These are phyloP conservation scores for Exophiala phaeomuriformis DNA, from an alignment of 2,329 filamentous ascomycete genomes.

Conservation along the genomic window DNA sequence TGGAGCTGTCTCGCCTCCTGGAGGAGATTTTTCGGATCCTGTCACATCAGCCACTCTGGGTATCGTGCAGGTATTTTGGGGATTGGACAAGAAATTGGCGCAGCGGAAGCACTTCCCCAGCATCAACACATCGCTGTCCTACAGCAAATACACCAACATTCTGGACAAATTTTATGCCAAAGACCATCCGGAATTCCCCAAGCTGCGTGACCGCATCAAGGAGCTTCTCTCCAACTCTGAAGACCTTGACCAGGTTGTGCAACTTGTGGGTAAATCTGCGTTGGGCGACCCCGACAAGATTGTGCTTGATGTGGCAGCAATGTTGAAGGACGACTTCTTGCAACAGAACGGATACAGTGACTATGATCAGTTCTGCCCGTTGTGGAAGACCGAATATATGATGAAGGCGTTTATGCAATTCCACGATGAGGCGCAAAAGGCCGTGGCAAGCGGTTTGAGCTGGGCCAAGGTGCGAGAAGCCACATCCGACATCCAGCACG, in stretches of 20 bases:
- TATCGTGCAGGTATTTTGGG: conserved; percentile 99
- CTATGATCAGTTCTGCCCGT: conserved; percentile 97
- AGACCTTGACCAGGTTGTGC: conserved; percentile 96
- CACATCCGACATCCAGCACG: conserved; percentile 75
- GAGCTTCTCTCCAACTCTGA: conserved; percentile 91
- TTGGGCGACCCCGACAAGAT: conserved; percentile 97
- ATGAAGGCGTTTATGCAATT: conserved; percentile 99
- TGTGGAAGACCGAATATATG: conserved; percentile 99
- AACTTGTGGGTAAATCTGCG: conserved; percentile 95
- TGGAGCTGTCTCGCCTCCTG: conserved; percentile 90
- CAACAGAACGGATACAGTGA: conserved; percentile 99
- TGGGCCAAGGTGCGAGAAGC: conserved; percentile 92
- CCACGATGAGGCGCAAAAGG: conserved; percentile 96
- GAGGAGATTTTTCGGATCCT: conserved; percentile 98
- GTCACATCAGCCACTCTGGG: conserved; percentile 87
- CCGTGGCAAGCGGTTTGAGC: conserved; percentile 77
- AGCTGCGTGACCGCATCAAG: conserved; percentile 84
- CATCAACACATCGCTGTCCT: conserved; percentile 89
- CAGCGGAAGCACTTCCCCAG: conserved; percentile 99
- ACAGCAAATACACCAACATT: conserved; percentile 88
- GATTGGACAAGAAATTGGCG: conserved; percentile 97
- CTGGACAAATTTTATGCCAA: conserved; percentile 94
- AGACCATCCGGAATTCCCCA: conserved; percentile 87
- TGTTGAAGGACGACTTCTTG: conserved; percentile 97
- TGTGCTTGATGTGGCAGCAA: conserved; percentile 79